phyloP scores from a whole-genome alignment of 208 protist genomes.

The Crithidia brevicula region DNA sequence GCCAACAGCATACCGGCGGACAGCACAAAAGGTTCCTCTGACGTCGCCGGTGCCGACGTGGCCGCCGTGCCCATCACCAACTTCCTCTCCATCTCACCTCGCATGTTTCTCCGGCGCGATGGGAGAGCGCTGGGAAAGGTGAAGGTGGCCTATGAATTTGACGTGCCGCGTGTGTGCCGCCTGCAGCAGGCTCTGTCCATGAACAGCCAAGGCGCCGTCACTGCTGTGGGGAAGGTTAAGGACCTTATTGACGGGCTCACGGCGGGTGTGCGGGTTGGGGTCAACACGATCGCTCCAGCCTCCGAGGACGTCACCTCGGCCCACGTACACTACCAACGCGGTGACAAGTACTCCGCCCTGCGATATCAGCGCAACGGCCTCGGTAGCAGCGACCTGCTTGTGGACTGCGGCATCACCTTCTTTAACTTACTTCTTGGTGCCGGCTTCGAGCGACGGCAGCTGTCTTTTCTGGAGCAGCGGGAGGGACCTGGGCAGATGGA shows the following conservation, averaged over 20 bases:
- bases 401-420: conserved; percentile 84
- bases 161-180: conserved; percentile 69
- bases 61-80: conserved; percentile 25
- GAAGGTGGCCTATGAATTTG: conserved; percentile 67
- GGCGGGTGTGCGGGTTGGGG: conserved; percentile 46
- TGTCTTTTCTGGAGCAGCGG: conserved; percentile 79
- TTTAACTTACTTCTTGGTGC: conserved; percentile 83
- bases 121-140: conserved; percentile 75
- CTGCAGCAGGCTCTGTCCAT: conserved; percentile 69
- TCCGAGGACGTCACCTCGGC: conserved; percentile 76
- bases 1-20: neutral
- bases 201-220: conserved; percentile 64
- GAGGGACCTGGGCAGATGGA: conserved; percentile 70
- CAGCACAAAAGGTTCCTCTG: neutral
- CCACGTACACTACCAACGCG: conserved; percentile 65
- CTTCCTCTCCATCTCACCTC: conserved; percentile 72
- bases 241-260: conserved; percentile 78
- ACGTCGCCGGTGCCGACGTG: neutral
- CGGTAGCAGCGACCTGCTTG: conserved; percentile 83
- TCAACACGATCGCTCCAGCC: conserved; percentile 87
- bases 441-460: conserved; percentile 81
- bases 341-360: conserved; percentile 76
- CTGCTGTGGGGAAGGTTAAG: conserved; percentile 43
- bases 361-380: conserved; percentile 85
- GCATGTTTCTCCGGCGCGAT: conserved; percentile 64